phyloP scores from a whole-genome alignment of 495 filamentous ascomycete species.

The Umbilicaria muhlenbergii region DNA sequence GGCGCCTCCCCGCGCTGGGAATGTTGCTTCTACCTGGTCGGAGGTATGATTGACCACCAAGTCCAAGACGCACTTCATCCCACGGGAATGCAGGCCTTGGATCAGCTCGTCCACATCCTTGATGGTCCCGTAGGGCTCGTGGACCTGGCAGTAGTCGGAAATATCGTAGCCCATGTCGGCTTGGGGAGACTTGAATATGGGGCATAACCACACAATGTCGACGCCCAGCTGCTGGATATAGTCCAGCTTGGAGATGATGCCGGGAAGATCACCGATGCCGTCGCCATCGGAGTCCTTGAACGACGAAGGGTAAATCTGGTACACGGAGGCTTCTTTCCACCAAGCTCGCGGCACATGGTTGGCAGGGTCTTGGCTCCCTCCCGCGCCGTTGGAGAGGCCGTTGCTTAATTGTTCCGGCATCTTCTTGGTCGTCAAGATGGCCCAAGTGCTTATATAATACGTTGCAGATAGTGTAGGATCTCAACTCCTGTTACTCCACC shows the following conservation, averaged over 20 bases:
- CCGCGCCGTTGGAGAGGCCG: too few species aligned
- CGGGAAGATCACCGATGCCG: slow-evolving; percentile 52
- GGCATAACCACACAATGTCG: slow-evolving; percentile 54
- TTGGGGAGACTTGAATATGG: slow-evolving; percentile 50
- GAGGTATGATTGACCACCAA: slow-evolving; percentile 48
- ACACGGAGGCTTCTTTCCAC: slow-evolving; percentile 43
- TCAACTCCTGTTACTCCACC: too few species aligned
- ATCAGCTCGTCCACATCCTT: slow-evolving; percentile 38
- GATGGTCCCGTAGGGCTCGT: slow-evolving; percentile 36
- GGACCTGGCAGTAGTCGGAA: slow-evolving; percentile 38
- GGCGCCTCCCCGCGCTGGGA: too few species aligned
- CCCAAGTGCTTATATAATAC: too few species aligned
- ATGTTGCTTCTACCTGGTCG: slow-evolving; percentile 12
- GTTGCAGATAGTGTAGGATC: too few species aligned
- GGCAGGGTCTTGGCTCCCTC: too few species aligned
- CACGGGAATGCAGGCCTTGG: slow-evolving; percentile 24
- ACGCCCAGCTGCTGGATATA: slow-evolving; percentile 48
- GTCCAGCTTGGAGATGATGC: slow-evolving; percentile 48
- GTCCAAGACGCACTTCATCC: slow-evolving; percentile 46
- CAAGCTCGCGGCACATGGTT: slow-evolving; percentile 29
- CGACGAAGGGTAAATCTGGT: slow-evolving; percentile 55
- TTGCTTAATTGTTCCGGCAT: too few species aligned
- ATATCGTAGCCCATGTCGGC: slow-evolving; percentile 36
- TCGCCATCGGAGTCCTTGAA: slow-evolving; percentile 54
- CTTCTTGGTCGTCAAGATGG: too few species aligned